Percentiles rank a stretch among this genome's conserved stretches.
Conservation (phyloP, 345 rosid species). For the Ceriops decandra region DNA sequence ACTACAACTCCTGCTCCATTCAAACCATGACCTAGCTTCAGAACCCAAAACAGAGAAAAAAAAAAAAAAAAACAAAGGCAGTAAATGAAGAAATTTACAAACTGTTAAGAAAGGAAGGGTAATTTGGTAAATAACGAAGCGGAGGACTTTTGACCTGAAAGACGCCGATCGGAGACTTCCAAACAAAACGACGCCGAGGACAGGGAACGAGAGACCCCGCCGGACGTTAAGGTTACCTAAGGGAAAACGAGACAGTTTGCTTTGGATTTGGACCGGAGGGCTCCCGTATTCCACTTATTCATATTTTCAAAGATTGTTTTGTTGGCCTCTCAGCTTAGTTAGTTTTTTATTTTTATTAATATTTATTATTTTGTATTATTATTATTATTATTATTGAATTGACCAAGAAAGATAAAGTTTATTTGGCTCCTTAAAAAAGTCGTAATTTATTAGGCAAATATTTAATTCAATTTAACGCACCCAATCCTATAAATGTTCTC, state of each 20-base stretch:
- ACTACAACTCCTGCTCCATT: background rate
- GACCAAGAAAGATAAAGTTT: too few relatives aligned
- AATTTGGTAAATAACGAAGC: background rate
- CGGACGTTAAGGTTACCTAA: slow-evolving; percentile 3
- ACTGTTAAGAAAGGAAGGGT: background rate
- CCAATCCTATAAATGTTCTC: too few relatives aligned
- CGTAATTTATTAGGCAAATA: too few relatives aligned
- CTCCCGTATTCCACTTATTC: background rate
- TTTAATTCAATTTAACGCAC: too few relatives aligned
- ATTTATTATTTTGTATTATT: too few relatives aligned
- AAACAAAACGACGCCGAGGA: background rate
- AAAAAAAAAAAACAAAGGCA: background rate
- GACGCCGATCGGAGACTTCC: background rate
- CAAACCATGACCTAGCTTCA: background rate
- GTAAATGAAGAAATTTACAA: background rate
- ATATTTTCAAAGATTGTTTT: background rate
- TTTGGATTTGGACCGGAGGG: background rate
- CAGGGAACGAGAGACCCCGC: background rate
- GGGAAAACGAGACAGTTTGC: background rate
- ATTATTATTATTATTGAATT: too few relatives aligned
- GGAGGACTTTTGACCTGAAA: too few relatives aligned
- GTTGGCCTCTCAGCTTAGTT: too few relatives aligned
- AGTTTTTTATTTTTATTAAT: too few relatives aligned
- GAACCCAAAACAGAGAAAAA: background rate
- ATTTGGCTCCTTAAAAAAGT: too few relatives aligned